phyloP scores from a whole-genome alignment of 495 filamentous ascomycete genomes.

The Bathelium albidoporum region DNA sequence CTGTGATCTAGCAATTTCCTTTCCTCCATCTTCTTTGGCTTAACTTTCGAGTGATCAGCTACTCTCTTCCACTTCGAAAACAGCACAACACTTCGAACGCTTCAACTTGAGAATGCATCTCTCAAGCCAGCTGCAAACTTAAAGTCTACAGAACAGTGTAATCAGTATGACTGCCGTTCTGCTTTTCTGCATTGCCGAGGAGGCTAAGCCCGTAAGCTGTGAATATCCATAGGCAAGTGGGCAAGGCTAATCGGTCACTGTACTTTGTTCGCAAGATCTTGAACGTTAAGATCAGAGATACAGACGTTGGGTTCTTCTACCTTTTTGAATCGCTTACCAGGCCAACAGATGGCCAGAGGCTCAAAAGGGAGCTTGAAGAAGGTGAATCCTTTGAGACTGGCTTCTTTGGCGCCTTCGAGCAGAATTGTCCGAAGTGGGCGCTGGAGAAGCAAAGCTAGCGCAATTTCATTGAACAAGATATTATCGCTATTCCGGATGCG shows the following conservation, averaged over 20 bases:
- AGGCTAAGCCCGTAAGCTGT: background rate
- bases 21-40: too few relatives aligned
- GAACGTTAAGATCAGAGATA: background rate
- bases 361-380: slow-evolving; percentile 4
- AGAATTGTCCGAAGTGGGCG: slow-evolving; percentile 16
- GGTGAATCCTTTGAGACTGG: slow-evolving; percentile 12
- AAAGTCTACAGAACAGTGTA: too few relatives aligned
- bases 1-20: too few relatives aligned
- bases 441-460: slow-evolving; percentile 10
- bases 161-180: too few relatives aligned
- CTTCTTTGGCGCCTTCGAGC: slow-evolving; percentile 12
- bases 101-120: too few relatives aligned
- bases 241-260: background rate
- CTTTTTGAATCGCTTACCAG: background rate
- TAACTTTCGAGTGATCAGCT: too few relatives aligned
- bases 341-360: background rate
- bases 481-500: slow-evolving; percentile 13
- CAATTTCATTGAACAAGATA: slow-evolving; percentile 11
- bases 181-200: background rate
- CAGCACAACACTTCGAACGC: too few relatives aligned
- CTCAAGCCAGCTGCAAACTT: too few relatives aligned
- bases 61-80: too few relatives aligned
- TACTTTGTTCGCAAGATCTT: background rate
- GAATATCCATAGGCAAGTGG: background rate
- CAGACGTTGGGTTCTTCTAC: background rate